Percentiles rank a stretch among this genome's conserved stretches.
phyloP scores from a whole-genome alignment of 2,329 filamentous ascomycete species.

The Phaeophleospora eucalypticola region DNA sequence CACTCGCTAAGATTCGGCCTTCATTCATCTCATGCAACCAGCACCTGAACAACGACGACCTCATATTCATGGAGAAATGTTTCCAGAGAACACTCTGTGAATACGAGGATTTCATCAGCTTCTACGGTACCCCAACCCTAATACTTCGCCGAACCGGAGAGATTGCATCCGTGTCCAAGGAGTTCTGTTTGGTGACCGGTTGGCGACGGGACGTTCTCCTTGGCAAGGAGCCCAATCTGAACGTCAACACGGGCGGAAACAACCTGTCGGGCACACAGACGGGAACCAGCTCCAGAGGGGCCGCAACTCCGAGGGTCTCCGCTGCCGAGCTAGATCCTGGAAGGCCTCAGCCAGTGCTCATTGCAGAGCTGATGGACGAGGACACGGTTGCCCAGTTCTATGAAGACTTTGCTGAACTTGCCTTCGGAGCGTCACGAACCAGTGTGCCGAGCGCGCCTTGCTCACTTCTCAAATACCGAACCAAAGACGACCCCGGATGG shows the following conservation, averaged over 20 bases:
- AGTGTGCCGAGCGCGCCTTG: constrained; percentile 73
- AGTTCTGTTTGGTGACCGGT: constrained; percentile 91
- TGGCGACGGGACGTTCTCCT: constrained; percentile 89
- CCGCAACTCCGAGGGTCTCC: constrained; percentile 43
- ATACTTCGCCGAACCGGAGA: constrained; percentile 90
- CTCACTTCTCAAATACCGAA: constrained; percentile 84
- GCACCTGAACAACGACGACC: constrained; percentile 79
- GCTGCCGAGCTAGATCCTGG: constrained; percentile 29
- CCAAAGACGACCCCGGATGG: constrained; percentile 54
- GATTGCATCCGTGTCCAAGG: constrained; percentile 91
- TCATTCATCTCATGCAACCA: constrained; percentile 90
- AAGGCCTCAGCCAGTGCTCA: constrained; percentile 72
- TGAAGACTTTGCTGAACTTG: constrained; percentile 87
- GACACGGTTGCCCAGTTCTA: constrained; percentile 93
- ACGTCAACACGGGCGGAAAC: constrained; percentile 68
- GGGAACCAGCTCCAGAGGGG: constrained; percentile 45
- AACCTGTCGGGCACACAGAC: constrained; percentile 39
- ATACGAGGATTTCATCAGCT: constrained; percentile 87
- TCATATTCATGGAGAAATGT: constrained; percentile 97
- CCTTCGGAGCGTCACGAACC: constrained; percentile 85
- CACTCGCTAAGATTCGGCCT: constrained; percentile 82
- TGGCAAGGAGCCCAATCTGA: constrained; percentile 81
- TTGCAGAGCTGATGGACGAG: constrained; percentile 89
- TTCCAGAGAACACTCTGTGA: constrained; percentile 90
- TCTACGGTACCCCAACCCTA: constrained; percentile 83